Evolutionary conservation across 1,139 yeast species (phyloP).

Genomic region (Pichia inconspicua): DNA sequence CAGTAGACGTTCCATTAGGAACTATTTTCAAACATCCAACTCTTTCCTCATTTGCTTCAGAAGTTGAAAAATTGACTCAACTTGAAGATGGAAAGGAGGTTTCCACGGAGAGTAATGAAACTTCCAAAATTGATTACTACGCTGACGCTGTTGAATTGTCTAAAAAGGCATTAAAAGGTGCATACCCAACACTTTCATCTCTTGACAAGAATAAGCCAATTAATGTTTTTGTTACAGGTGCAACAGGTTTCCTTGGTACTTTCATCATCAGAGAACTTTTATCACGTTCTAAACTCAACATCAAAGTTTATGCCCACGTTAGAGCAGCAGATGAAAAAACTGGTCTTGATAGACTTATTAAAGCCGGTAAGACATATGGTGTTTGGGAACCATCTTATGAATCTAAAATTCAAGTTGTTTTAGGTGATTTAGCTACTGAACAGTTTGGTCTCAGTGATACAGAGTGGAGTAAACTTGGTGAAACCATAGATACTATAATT

Average conservation of each 20-base stretch:
- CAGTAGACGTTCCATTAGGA: constrained; percentile 81
- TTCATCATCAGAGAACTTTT: constrained; percentile 74
- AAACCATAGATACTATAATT: constrained; percentile 68
- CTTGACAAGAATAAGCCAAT: constrained; percentile 33
- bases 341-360: constrained; percentile 69
- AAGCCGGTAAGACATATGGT: constrained; percentile 79
- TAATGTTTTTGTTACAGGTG: constrained; percentile 86
- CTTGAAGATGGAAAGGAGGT: constrained; percentile 33
- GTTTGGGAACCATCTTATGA: constrained; percentile 67
- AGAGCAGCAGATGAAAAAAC: constrained; percentile 65
- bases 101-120: constrained; percentile 10
- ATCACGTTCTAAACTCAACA: constrained; percentile 37
- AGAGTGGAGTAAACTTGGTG: constrained; percentile 51
- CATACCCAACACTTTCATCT: constrained; percentile 33
- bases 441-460: constrained; percentile 61
- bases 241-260: constrained; percentile 93
- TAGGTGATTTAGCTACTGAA: constrained; percentile 71
- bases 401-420: constrained; percentile 54
- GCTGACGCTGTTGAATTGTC: constrained; percentile 62
- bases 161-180: constrained; percentile 36
- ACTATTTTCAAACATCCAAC: constrained; percentile 86
- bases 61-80: constrained; percentile 49
- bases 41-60: constrained; percentile 65
- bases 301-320: constrained; percentile 78
- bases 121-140: constrained; percentile 44